Base-by-base conservation (phyloP, 345 rosid species). In the Draba incana region DNA sequence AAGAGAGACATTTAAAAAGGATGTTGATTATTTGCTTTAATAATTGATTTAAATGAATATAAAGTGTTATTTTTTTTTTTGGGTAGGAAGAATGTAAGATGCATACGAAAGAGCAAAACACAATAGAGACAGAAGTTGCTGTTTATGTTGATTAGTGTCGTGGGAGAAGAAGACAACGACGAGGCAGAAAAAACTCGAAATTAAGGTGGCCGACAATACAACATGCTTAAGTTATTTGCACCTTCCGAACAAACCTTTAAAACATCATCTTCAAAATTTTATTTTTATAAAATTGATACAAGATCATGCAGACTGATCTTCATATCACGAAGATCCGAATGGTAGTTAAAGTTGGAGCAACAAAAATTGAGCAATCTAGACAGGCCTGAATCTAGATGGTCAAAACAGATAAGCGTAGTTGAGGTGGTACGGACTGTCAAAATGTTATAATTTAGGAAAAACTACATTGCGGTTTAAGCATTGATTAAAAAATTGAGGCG, bases 121-220 rank as follows among this genome's bases (percentile, higher is more conserved):
- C 47, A 68, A 33, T 5, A 33, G 56, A 69, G 75, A 69, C 75
- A 75, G 8, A 69, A 63, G 66, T 56, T 52, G 68, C 60, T 60
- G 68, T 57, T 67, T 60, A 47, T 68, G 71, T 69, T 62, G 65
- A 62, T 42, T 28, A 54, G 44, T 67, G 84, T 78, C 78, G 60
- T 62, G 11, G n/a, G 63, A 49, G 70, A 51, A 25, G 53, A 66
- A 37, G 81, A 82, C 86, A 82, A 57, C 38, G 11, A 48, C 6
- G 62, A 62, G 44, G 69, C 46, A n/a, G 25, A 72, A 52, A 45
- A 42, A 68, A 45, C 77, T 62, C 48, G 55, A 41, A 62, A 56
- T 42, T 57, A 55, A 53, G 57, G 70, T 68, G 81, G 77, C 76
- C 81, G 85, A 78, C 82, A 79, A 53, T 55, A 55, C 42, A 70